Percentiles rank a stretch among this genome's conserved stretches.
Evolutionary conservation across 768 basidiomycete genomes (phyloP).

Genomic region (Pulveroboletus ravenelii): DNA sequence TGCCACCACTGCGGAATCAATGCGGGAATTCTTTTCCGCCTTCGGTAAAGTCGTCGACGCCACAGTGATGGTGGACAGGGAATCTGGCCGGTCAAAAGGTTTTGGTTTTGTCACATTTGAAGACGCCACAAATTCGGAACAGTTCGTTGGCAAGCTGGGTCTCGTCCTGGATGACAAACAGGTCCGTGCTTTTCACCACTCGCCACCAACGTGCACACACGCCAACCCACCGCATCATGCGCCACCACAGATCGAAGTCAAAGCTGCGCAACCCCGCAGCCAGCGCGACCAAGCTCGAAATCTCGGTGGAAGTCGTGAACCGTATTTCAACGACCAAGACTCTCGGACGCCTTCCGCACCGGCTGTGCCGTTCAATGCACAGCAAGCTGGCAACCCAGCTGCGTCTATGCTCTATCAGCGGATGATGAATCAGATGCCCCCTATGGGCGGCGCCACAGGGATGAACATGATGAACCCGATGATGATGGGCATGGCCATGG

Average conservation of each 20-base stretch:
- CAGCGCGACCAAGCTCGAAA: conserved; percentile 53
- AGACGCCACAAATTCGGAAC: conserved; percentile 56
- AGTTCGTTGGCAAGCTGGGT: conserved; percentile 62
- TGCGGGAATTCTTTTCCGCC: conserved; percentile 64
- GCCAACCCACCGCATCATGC: neutral
- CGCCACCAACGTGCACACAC: neutral
- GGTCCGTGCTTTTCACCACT: conserved; percentile 37
- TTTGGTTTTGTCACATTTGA: conserved; percentile 86
- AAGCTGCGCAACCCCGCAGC: conserved; percentile 70
- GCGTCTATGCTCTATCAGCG: conserved; percentile 32
- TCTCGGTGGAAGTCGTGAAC: conserved; percentile 21
- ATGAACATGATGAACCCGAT: conserved; percentile 51
- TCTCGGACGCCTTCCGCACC: conserved; percentile 33
- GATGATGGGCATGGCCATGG: conserved; percentile 47
- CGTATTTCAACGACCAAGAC: conserved; percentile 34
- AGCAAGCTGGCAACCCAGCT: conserved; percentile 35
- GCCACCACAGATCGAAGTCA: conserved; percentile 66
- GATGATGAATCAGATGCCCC: conserved; percentile 37
- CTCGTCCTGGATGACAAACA: conserved; percentile 73
- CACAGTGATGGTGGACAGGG: conserved; percentile 82
- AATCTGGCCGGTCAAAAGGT: conserved; percentile 70
- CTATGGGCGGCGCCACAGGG: conserved; percentile 41
- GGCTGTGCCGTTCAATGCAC: conserved; percentile 30
- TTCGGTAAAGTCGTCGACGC: conserved; percentile 82
- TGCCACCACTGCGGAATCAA: conserved; percentile 61